Evolutionary conservation across 306 rosid genomes (phyloP), one percentile per base, ranked within the genome.

Genomic region (Fragaria ananassa): DNA sequence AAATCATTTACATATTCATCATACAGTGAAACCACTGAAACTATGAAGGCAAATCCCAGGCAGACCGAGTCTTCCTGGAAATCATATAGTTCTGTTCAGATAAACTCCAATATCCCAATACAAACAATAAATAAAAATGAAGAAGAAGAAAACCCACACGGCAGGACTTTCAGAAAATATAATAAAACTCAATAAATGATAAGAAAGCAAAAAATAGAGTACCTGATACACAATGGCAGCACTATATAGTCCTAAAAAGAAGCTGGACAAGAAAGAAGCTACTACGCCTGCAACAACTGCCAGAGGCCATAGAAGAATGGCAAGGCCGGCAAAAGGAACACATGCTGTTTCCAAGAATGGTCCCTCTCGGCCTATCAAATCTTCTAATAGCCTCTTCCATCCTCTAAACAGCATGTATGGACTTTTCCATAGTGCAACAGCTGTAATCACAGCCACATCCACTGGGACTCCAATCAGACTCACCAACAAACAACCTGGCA

Each of bases 301-400:
- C 79, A 93, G 68, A 70, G 98, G 98, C 96, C 98, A 93, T 19
- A 93, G 85, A 63, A 90, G 63, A 74, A 93, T 90, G 54, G 96
- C 90, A 72, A 93, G 85, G 56, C 88, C 96, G 34, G 98, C 98
- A 80, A 93, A 93, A 41, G 96, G 96, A 41, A 93, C 91, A 70
- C 98, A 93, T 37, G 85, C 90, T 0, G 91, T 78, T 85, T 93
- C 98, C 82, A 88, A 50, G 82, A 93, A 93, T 51, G 98, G 96
- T 74, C 98, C 98, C 71, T 86, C 93, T 76, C 98, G 85, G 69
- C 94, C 98, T 69, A 93, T 71, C 84, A 90, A 81, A 75, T 93
- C 98, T 85, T 90, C 96, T 37, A 90, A 76, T 47, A 93, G 85
- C 81, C 98, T 90, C 85, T 93, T 89, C 96, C 98, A 93, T 27